A percentile compares a stretch with the other conserved stretches of the same genome.
These are phyloP conservation scores for Sistotremastrum suecicum DNA, from an alignment of 768 basidiomycete genomes.

Conservation along the genomic window DNA sequence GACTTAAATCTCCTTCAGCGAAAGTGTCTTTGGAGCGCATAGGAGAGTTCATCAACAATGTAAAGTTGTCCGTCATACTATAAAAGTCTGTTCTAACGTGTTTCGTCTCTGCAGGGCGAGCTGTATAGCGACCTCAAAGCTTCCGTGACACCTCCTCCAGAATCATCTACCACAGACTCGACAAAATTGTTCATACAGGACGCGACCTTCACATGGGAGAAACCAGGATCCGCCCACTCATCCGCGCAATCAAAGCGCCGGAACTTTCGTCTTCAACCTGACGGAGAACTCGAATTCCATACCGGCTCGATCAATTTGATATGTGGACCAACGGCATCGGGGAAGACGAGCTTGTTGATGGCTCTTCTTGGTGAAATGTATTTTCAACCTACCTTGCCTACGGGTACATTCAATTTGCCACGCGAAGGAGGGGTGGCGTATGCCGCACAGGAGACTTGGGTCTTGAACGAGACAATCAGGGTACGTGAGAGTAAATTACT, in stretches of 20 bases:
- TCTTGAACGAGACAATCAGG: conserved; percentile 19
- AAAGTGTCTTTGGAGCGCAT: conserved; percentile 24
- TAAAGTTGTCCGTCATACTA: neutral
- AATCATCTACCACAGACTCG: neutral
- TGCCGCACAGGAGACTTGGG: conserved; percentile 26
- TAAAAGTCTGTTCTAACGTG: neutral
- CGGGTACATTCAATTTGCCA: conserved; percentile 23
- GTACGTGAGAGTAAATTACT: conserved; percentile 6
- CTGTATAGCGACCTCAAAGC: neutral
- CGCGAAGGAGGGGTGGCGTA: conserved; percentile 23
- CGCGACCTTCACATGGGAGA: conserved; percentile 10
- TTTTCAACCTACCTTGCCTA: conserved; percentile 15
- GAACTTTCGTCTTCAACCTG: conserved; percentile 5
- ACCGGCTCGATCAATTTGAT: conserved; percentile 4
- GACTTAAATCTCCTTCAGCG: conserved; percentile 12
- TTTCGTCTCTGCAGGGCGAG: conserved; percentile 1
- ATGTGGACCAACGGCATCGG: conserved; percentile 5
- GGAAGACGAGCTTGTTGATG: conserved; percentile 3
- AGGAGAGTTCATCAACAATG: conserved; percentile 20
- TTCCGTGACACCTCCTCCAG: neutral
- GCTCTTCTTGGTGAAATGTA: conserved; percentile 6
- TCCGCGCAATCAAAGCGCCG: conserved; percentile 6
- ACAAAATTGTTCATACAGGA: conserved; percentile 1
- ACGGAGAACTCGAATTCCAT: conserved; percentile 3
- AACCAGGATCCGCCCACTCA: neutral